These are phyloP conservation scores for Cladophialophora chaetospira DNA, from an alignment of 2,329 filamentous ascomycete genomes.

Conservation along the genomic window DNA sequence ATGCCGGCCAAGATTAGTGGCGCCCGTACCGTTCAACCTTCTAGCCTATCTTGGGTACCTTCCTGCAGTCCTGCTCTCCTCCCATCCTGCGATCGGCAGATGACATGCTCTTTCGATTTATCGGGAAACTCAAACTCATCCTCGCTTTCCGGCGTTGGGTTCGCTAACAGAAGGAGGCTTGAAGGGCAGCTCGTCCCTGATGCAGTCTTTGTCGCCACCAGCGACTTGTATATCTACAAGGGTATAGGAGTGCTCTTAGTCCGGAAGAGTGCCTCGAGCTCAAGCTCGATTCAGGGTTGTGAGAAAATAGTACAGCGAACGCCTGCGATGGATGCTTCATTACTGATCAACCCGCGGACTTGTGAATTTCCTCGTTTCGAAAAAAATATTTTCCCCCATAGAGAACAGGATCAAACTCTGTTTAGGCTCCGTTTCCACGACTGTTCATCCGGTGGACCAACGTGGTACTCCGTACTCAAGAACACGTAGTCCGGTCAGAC, in stretches of 20 bases:
- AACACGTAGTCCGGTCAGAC: neutral
- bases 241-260: too few species aligned
- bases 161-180: neutral
- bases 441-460: conserved; percentile 2
- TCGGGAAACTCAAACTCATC: conserved; percentile 10
- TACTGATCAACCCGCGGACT: neutral
- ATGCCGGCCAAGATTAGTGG: conserved; percentile 15
- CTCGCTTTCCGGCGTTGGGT: neutral
- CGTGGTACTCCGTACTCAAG: conserved; percentile 2
- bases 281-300: too few species aligned
- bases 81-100: conserved; percentile 15
- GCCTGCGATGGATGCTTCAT: neutral
- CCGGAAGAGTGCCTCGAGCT: too few species aligned
- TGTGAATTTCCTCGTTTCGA: neutral
- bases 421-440: too few species aligned
- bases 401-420: too few species aligned
- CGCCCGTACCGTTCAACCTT: neutral
- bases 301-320: neutral
- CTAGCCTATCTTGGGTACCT: neutral
- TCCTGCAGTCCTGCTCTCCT: neutral
- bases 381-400: neutral
- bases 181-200: neutral
- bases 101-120: conserved; percentile 2
- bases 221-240: too few species aligned
- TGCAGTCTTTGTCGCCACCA: neutral